Conservation (phyloP, 306 rosid genomes). For the Clitoria ternatea region DNA sequence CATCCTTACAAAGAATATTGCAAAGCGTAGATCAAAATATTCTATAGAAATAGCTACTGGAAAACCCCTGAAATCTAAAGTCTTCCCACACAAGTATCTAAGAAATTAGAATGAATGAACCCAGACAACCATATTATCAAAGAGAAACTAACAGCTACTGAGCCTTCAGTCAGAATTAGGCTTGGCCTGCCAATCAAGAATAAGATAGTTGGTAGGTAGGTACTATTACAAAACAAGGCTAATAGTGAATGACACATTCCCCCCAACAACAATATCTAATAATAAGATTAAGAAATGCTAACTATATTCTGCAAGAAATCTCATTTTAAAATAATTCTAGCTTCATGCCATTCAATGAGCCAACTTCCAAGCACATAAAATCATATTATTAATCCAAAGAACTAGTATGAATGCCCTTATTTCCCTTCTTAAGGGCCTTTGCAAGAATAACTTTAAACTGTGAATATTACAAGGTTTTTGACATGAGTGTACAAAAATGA, state of each 20-base stretch:
- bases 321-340: background rate
- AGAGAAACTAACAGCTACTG: background rate
- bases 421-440: background rate
- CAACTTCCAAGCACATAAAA: background rate
- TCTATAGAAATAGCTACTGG: background rate
- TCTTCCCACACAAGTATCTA: slow-evolving; percentile 10
- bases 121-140: slow-evolving; percentile 18
- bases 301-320: background rate
- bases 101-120: slow-evolving; percentile 7
- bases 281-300: background rate
- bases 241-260: background rate
- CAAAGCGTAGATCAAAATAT: background rate
- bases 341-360: background rate
- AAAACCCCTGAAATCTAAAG: background rate
- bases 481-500: background rate
- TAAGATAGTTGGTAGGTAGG: background rate
- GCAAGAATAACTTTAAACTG: background rate
- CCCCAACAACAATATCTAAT: background rate
- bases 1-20: background rate
- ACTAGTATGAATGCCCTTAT: background rate
- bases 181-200: background rate
- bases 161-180: background rate
- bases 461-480: background rate
- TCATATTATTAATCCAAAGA: background rate
- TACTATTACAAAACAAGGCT: background rate